Conservation (phyloP, 306 rosid genomes). For the Cucumis hystrix region DNA sequence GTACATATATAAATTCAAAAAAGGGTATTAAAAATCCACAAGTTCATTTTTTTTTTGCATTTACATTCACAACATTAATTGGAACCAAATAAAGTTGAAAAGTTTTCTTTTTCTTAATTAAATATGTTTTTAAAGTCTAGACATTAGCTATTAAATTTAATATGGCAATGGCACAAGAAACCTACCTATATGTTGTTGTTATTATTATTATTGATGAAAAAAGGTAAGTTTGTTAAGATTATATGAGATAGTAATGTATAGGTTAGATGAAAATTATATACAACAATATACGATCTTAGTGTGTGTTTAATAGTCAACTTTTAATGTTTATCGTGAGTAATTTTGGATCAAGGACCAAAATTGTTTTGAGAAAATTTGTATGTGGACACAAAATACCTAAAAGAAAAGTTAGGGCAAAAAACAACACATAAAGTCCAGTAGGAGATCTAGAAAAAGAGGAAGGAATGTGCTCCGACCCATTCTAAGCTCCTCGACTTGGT, state of each 20-base stretch:
- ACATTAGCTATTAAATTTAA: conserved; percentile 20
- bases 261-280: background rate
- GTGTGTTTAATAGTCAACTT: background rate
- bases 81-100: conserved; percentile 17
- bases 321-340: too few species aligned
- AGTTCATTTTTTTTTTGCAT: conserved; percentile 18
- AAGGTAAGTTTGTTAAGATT: background rate
- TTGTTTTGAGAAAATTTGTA: too few species aligned
- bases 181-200: background rate
- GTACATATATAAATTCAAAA: conserved; percentile 17
- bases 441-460: too few species aligned
- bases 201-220: background rate
- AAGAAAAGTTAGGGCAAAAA: too few species aligned
- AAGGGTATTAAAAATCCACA: conserved; percentile 36
- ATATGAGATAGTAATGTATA: background rate
- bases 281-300: too few species aligned
- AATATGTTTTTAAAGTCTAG: conserved; percentile 40
- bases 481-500: too few species aligned
- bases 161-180: background rate
- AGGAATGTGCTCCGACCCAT: too few species aligned
- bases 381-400: too few species aligned
- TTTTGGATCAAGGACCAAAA: too few species aligned
- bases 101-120: conserved; percentile 6
- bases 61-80: conserved; percentile 9
- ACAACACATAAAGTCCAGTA: too few species aligned